Conservation (phyloP, 2,329 filamentous ascomycete species). For the Conoideocrella luteorostrata region DNA sequence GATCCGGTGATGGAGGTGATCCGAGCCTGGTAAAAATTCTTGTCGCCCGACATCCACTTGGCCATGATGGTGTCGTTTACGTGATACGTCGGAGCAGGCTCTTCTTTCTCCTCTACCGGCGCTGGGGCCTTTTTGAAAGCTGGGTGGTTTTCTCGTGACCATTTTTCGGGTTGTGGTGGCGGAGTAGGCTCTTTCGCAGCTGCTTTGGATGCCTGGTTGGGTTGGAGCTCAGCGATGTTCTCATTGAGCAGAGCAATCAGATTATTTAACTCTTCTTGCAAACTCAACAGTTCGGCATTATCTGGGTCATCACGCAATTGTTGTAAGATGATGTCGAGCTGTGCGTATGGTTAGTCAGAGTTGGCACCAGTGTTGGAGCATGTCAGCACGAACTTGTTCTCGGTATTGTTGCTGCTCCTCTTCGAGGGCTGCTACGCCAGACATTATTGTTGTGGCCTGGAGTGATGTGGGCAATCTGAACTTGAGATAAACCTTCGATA, state of each 20-base stretch:
- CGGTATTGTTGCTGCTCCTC: constrained; percentile 48
- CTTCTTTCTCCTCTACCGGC: constrained; percentile 44
- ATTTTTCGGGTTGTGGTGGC: constrained; percentile 59
- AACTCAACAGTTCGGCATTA: constrained; percentile 68
- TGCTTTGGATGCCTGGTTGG: constrained; percentile 38
- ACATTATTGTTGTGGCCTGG: constrained; percentile 24
- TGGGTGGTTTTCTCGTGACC: constrained; percentile 74
- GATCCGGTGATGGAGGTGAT: constrained; percentile 94
- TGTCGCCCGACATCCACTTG: constrained; percentile 86
- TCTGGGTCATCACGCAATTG: constrained; percentile 76
- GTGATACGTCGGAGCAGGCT: constrained; percentile 56
- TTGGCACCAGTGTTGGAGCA: background rate
- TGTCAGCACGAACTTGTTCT: constrained; percentile 41
- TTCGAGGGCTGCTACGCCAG: constrained; percentile 35
- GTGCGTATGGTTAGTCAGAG: constrained; percentile 15
- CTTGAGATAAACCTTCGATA: too few relatives aligned
- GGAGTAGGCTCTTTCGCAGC: constrained; percentile 38
- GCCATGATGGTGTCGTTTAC: constrained; percentile 89
- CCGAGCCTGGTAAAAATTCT: constrained; percentile 81
- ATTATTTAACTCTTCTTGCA: constrained; percentile 76
- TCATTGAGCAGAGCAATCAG: constrained; percentile 74
- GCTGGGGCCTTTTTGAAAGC: constrained; percentile 55
- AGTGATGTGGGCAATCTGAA: too few relatives aligned
- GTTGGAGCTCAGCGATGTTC: constrained; percentile 72
- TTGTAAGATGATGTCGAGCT: constrained; percentile 72